A percentile compares a stretch with the other conserved stretches of the same genome.
phyloP scores from a whole-genome alignment of 176 grass and related monocot species.

The Thalia dealbata region DNA sequence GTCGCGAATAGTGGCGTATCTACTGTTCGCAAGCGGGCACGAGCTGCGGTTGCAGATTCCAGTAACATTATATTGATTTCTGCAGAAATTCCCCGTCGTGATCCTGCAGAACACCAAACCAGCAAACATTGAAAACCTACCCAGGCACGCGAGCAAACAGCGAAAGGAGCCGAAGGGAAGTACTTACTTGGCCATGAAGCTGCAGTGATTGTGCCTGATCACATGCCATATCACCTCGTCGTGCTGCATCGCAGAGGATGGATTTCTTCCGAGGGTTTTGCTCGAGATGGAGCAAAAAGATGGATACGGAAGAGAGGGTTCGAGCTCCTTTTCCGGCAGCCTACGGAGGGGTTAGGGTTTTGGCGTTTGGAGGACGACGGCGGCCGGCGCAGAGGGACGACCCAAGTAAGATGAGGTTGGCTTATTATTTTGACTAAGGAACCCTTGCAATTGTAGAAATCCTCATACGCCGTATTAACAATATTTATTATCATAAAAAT shows the following conservation, averaged over 20 bases:
- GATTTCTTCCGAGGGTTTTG: not conserved
- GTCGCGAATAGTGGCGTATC: slow-evolving; percentile 82
- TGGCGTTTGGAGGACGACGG: not conserved
- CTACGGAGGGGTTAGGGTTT: not conserved
- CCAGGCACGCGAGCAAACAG: not conserved
- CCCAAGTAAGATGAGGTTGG: no score
- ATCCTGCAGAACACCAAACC: slow-evolving; percentile 34
- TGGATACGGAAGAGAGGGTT: not conserved
- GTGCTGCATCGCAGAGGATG: slow-evolving; percentile 9
- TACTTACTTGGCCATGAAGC: slow-evolving; percentile 97
- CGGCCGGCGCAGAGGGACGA: not conserved
- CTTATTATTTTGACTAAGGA: no score
- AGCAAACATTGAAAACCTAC: not conserved
- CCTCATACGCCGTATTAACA: no score
- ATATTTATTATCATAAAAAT: no score
- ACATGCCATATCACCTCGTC: slow-evolving; percentile 96
- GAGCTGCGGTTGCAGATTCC: slow-evolving; percentile 94
- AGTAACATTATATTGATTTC: slow-evolving; percentile 74
- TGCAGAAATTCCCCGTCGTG: slow-evolving; percentile 61
- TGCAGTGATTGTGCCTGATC: slow-evolving; percentile 95
- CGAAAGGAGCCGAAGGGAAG: not conserved
- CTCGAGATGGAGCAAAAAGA: not conserved
- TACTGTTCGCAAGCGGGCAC: slow-evolving; percentile 87
- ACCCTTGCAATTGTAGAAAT: no score
- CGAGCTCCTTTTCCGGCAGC: not conserved